phyloP scores from a whole-genome alignment of 1,284 basidiomycete species.

The Moniliophthora roreri region DNA sequence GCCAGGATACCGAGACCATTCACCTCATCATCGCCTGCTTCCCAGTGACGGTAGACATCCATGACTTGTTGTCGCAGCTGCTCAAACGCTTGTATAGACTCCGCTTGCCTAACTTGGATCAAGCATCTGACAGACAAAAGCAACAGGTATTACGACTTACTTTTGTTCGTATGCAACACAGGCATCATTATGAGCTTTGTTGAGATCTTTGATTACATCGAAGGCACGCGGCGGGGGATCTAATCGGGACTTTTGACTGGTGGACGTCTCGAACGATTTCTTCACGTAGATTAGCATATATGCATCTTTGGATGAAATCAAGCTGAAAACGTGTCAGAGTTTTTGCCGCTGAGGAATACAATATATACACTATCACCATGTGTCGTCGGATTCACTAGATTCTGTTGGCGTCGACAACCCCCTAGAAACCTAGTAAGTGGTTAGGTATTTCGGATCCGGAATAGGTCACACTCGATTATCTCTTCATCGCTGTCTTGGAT shows the following conservation, averaged over 20 bases:
- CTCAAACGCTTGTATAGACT: constrained; percentile 43
- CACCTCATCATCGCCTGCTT: constrained; percentile 46
- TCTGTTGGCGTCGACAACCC: no score
- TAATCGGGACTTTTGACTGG: constrained; percentile 12
- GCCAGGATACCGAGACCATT: no score
- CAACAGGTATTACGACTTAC: constrained; percentile 33
- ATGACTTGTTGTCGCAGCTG: constrained; percentile 51
- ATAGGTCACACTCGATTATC: constrained; percentile 38
- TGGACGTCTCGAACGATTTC: not conserved
- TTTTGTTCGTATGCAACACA: constrained; percentile 50
- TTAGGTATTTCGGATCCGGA: constrained; percentile 1
- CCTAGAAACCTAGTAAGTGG: not conserved
- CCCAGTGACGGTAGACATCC: constrained; percentile 67
- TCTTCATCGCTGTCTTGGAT: constrained; percentile 69
- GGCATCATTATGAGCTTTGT: constrained; percentile 49
- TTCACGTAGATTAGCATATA: constrained; percentile 89
- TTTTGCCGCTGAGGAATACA: not conserved
- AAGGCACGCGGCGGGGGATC: constrained; percentile 53
- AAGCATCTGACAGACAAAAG: constrained; percentile 10
- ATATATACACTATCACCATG: constrained; percentile 1
- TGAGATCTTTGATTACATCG: constrained; percentile 54
- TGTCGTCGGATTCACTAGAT: no score
- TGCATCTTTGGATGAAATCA: constrained; percentile 74
- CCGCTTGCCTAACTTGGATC: constrained; percentile 39
- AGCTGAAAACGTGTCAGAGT: constrained; percentile 13